phyloP scores from a whole-genome alignment of 768 basidiomycete species.

The Rubroboletus pulcherrimus region DNA sequence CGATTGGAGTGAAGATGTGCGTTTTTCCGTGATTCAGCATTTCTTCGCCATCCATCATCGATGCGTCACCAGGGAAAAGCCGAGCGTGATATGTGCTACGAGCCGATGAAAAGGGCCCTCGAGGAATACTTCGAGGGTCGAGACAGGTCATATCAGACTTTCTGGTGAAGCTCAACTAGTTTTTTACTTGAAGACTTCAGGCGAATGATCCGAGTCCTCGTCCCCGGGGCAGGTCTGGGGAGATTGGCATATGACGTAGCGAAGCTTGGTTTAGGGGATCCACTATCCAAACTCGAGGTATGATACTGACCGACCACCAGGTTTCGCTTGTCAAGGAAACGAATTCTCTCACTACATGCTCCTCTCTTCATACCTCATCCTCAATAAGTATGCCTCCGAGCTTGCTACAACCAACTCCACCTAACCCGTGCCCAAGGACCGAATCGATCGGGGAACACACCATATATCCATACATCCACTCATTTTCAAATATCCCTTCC shows the following conservation, averaged over 20 bases:
- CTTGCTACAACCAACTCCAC: not conserved
- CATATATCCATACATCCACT: slow-evolving; percentile 88
- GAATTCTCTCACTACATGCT: slow-evolving; percentile 97
- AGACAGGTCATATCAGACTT: slow-evolving; percentile 41
- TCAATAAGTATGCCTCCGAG: slow-evolving; percentile 63
- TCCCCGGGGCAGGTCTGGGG: slow-evolving; percentile 88
- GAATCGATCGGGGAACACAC: slow-evolving; percentile 62
- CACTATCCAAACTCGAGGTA: not conserved
- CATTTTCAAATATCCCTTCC: slow-evolving; percentile 78
- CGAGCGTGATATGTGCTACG: slow-evolving; percentile 79
- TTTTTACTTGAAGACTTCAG: slow-evolving; percentile 30
- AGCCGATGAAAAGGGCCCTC: slow-evolving; percentile 76
- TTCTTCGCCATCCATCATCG: not conserved
- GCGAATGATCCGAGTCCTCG: slow-evolving; percentile 64
- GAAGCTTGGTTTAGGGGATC: slow-evolving; percentile 53
- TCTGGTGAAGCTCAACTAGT: not conserved
- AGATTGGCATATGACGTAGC: slow-evolving; percentile 88
- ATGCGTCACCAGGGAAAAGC: slow-evolving; percentile 50
- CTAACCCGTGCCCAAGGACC: slow-evolving; percentile 42
- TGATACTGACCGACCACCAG: slow-evolving; percentile 36
- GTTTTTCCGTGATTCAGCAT: slow-evolving; percentile 4
- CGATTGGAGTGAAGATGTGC: slow-evolving; percentile 87
- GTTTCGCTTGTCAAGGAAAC: slow-evolving; percentile 89
- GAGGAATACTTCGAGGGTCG: slow-evolving; percentile 51
- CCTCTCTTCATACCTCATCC: slow-evolving; percentile 79